Percentiles rank a stretch among this genome's conserved stretches.
Evolutionary conservation across 2,329 filamentous ascomycete genomes (phyloP).

Genomic region (Fonsecaea monophora): DNA sequence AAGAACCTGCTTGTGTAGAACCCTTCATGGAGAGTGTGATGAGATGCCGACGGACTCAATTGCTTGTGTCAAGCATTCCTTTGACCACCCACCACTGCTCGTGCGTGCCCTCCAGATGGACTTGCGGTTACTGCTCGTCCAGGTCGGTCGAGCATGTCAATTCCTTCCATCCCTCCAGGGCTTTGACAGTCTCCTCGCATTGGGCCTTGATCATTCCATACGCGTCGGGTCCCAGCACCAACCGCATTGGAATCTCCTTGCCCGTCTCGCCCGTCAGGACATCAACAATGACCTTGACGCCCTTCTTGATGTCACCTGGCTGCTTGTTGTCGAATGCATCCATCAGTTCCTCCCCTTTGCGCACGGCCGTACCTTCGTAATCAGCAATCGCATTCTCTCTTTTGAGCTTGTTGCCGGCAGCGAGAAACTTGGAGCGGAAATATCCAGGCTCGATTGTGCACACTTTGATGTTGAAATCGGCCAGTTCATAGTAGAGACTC

Average conservation of each 20-base stretch:
- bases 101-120: background rate
- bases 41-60: background rate
- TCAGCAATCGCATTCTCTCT: slow-evolving; percentile 28
- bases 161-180: slow-evolving; percentile 60
- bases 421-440: slow-evolving; percentile 35
- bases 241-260: slow-evolving; percentile 59
- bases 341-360: slow-evolving; percentile 24
- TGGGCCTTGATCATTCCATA: slow-evolving; percentile 53
- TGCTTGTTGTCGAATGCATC: slow-evolving; percentile 54
- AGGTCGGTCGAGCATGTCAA: slow-evolving; percentile 48
- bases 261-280: slow-evolving; percentile 60
- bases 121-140: slow-evolving; percentile 19
- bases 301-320: slow-evolving; percentile 63
- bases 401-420: slow-evolving; percentile 19
- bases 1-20: background rate
- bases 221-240: slow-evolving; percentile 63
- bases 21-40: background rate
- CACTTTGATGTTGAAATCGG: slow-evolving; percentile 45
- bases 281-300: slow-evolving; percentile 60
- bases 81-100: background rate
- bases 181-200: slow-evolving; percentile 51
- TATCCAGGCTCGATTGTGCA: slow-evolving; percentile 48
- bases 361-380: slow-evolving; percentile 30
- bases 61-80: background rate
- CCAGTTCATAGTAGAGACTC: slow-evolving; percentile 43